Percentiles rank a stretch among this genome's conserved stretches.
These are phyloP conservation scores for Pseudopyrenochaeta lycopersici DNA, from an alignment of 2,329 filamentous ascomycete species.

Conservation along the genomic window DNA sequence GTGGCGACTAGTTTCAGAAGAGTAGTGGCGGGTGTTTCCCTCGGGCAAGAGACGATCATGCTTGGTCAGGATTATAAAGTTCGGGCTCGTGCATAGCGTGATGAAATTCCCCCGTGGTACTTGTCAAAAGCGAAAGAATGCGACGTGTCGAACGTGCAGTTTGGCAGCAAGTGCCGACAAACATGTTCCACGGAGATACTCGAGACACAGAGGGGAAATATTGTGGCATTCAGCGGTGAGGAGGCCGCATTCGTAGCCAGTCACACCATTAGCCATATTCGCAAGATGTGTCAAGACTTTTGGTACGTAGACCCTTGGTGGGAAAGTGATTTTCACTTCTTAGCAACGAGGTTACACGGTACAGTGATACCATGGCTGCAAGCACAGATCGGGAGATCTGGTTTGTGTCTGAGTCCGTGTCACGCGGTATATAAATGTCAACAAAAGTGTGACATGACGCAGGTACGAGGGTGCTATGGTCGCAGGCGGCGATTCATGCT, in stretches of 20 bases:
- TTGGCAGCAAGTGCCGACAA: background rate
- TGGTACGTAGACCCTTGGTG: too few species aligned
- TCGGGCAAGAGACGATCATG: too few species aligned
- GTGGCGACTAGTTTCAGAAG: too few species aligned
- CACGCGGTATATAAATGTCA: constrained; percentile 4
- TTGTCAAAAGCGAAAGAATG: background rate
- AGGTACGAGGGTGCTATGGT: constrained; percentile 1
- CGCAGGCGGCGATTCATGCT: constrained; percentile 4
- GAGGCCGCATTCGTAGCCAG: background rate
- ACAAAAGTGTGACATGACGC: constrained; percentile 1
- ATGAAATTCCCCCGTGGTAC: background rate
- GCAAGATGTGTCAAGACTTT: too few species aligned
- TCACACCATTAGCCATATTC: background rate
- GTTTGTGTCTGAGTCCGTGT: constrained; percentile 2
- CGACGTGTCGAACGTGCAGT: background rate
- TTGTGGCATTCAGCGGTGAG: constrained; percentile 7
- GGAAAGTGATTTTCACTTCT: too few species aligned
- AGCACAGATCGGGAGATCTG: constrained; percentile 3
- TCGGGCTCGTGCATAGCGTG: background rate
- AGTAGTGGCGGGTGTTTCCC: too few species aligned
- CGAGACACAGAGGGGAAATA: background rate
- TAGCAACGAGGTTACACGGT: background rate
- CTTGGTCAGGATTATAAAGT: too few species aligned
- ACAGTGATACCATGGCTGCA: background rate
- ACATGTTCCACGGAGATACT: background rate